Conservation (phyloP, 2,329 filamentous ascomycete genomes). For the Camptophora hylomeconis region DNA sequence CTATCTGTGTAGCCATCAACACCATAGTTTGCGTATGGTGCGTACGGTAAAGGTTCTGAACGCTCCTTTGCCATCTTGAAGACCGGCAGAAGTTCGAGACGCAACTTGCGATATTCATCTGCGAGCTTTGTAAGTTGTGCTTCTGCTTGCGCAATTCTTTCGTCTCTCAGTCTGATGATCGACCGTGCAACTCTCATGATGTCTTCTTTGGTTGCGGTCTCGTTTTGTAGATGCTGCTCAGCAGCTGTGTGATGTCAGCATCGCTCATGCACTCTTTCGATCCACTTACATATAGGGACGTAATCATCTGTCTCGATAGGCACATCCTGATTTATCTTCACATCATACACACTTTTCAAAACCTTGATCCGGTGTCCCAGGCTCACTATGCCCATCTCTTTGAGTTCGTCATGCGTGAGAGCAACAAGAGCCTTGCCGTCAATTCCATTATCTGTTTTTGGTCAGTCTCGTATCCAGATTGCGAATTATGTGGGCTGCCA, state of each 20-base stretch:
- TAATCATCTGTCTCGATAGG: conserved; percentile 89
- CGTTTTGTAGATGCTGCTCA: conserved; percentile 74
- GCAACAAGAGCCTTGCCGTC: conserved; percentile 82
- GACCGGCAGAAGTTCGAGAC: conserved; percentile 84
- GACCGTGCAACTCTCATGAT: conserved; percentile 84
- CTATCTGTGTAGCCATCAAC: conserved; percentile 16
- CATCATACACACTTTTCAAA: conserved; percentile 88
- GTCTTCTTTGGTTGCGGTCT: conserved; percentile 81
- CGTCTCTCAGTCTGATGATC: conserved; percentile 76
- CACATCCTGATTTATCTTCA: conserved; percentile 87
- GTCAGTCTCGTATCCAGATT: conserved; percentile 5
- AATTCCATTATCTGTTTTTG: conserved; percentile 69
- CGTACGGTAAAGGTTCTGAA: conserved; percentile 67
- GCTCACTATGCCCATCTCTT: conserved; percentile 85
- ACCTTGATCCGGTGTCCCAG: conserved; percentile 91
- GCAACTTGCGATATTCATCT: conserved; percentile 75
- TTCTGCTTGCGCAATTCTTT: conserved; percentile 74
- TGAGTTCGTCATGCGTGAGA: conserved; percentile 81
- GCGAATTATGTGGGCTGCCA: conserved; percentile 24
- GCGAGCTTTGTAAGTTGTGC: conserved; percentile 69
- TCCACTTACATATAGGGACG: conserved; percentile 67
- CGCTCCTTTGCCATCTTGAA: conserved; percentile 85
- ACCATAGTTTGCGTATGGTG: conserved; percentile 20
- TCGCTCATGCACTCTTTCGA: conserved; percentile 5
- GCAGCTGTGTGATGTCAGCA: conserved; percentile 48